Percentiles rank a stretch among this genome's conserved stretches.
These are phyloP conservation scores for Fallopia convolvulus DNA, from an alignment of 148 eudicot species.

Conservation along the genomic window DNA sequence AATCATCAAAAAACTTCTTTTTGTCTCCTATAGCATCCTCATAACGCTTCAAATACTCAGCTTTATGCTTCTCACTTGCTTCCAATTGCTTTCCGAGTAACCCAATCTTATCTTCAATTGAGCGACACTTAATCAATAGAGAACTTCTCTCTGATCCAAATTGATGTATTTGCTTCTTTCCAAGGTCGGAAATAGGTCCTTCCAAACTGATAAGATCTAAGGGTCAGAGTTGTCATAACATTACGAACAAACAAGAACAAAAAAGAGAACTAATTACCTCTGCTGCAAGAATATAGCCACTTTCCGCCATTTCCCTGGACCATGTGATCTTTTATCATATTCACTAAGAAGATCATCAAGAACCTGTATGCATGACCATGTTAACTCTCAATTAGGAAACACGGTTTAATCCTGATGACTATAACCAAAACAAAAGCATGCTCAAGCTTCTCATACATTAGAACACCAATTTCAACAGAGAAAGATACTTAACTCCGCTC, in stretches of 20 bases:
- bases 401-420: neutral
- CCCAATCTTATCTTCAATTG: constrained; percentile 74
- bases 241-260: constrained; percentile 7
- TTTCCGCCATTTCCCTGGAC: constrained; percentile 91
- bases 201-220: constrained; percentile 54
- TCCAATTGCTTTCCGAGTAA: constrained; percentile 80
- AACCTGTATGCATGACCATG: constrained; percentile 33
- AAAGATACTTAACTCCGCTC: too few relatives aligned
- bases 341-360: constrained; percentile 62
- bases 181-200: constrained; percentile 76
- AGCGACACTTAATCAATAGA: constrained; percentile 60
- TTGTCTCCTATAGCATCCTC: constrained; percentile 88
- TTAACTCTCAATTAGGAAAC: neutral
- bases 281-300: constrained; percentile 59
- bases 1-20: constrained; percentile 77
- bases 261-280: constrained; percentile 29
- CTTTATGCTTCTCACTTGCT: constrained; percentile 77
- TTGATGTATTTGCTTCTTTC: constrained; percentile 77
- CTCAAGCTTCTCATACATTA: too few relatives aligned
- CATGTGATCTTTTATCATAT: constrained; percentile 70
- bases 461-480: too few relatives aligned
- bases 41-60: constrained; percentile 81
- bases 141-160: constrained; percentile 77
- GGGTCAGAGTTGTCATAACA: constrained; percentile 1
- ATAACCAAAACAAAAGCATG: neutral